A percentile compares a stretch with the other conserved stretches of the same genome.
Conservation (phyloP, 331 rosid genomes). For the Quercus phellos region DNA sequence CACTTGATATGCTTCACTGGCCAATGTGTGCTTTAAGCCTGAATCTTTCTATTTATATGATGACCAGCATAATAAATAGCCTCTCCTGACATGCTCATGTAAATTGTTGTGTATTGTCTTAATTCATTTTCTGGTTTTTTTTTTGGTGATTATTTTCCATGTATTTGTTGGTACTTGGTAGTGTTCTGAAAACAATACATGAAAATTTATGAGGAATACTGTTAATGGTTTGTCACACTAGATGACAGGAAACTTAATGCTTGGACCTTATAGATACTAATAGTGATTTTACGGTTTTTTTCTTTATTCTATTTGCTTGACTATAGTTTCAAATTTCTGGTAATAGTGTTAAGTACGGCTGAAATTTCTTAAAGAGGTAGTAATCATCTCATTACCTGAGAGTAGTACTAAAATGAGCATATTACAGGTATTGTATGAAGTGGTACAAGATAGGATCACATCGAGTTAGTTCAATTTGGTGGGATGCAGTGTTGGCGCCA, state of each 20-base stretch:
- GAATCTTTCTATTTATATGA: not conserved
- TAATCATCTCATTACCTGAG: conserved; percentile 20
- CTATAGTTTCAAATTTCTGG: not conserved
- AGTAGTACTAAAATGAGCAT: conserved; percentile 18
- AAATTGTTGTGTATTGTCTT: not conserved
- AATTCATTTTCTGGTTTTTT: not conserved
- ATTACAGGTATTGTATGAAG: conserved; percentile 71
- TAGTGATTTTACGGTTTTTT: not conserved
- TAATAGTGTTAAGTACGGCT: not conserved
- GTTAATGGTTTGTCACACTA: not conserved
- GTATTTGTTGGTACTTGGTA: not conserved
- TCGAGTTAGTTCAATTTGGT: conserved; percentile 76
- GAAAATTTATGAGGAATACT: not conserved
- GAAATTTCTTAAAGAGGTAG: not conserved
- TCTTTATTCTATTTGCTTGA: not conserved
- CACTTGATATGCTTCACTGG: not conserved
- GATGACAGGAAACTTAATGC: too few species aligned
- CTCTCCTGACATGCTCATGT: not conserved
- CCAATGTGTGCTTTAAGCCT: not conserved
- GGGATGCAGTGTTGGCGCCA: conserved; percentile 81
- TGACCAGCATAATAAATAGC: not conserved
- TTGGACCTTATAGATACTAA: not conserved
- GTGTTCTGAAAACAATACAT: not conserved
- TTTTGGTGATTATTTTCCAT: not conserved
- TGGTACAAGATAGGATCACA: conserved; percentile 82